Base-by-base conservation (phyloP, 2,329 filamentous ascomycete genomes). In the Coniochaeta sp. region DNA sequence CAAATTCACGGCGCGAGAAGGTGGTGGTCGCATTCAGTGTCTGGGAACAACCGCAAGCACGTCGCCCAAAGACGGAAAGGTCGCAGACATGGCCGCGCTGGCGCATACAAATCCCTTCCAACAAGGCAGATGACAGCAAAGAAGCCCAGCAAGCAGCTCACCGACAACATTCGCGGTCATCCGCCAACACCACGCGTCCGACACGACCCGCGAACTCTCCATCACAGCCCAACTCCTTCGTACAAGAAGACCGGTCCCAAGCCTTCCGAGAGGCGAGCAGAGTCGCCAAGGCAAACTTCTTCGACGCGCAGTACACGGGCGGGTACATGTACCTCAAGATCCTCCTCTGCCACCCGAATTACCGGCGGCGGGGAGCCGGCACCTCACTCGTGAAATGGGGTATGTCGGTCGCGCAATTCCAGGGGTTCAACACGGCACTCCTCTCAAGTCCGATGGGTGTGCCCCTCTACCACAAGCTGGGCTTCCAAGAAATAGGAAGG, bases 391-490 rank as follows among this genome's bases (percentile, higher is more conserved):
- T 63, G 6, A 14, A 19, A 2, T 68, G 67, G 66, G 67, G 67
- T 12, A 60, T 66, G 40, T 56, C 62, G 2, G 59, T 62, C 43
- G 67, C 65, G 8, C 57, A 54, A 0, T 22, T 47, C 12, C 24
- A 60, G 7, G 62, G 66, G 4, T 43, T 65, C 28, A 38, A 62
- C 57, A 64, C 66, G 11, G 67, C 67, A 1, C 64, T 67, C 24
- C 67, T 68, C 58, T 66, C 66, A 3, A 66, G 65, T 56, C 65
- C 67, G 1, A 66, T 67, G 65, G 67, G 67, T 17, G 28, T 62
- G 33, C 12, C 34, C 16, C 43, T 68, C 43, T 68, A 68, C 36
- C 36, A 26, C 26, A 64, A 64, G 56, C 56, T 68, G 3, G 67
- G 67, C 5, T 68, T 68, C 55, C 54, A 58, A 19, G 62, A 66